phyloP scores from a whole-genome alignment of 2,329 filamentous ascomycete species.

The Talaromyces sp. region DNA sequence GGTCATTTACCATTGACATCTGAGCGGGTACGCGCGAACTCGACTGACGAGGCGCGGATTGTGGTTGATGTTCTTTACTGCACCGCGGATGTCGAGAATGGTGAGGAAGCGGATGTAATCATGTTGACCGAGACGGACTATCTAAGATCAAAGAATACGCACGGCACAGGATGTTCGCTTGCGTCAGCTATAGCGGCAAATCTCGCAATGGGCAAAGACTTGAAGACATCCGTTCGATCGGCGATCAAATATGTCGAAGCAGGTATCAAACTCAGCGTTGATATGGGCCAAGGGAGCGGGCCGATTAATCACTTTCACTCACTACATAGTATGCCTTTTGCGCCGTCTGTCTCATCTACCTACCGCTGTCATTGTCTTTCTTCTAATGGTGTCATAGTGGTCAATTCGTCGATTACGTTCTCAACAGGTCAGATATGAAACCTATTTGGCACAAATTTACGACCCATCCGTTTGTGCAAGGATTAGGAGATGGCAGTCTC shows the following conservation, averaged over 20 bases:
- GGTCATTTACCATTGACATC: conserved; percentile 77
- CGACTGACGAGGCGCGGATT: conserved; percentile 57
- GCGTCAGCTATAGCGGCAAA: conserved; percentile 70
- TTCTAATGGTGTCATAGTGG: conserved; percentile 48
- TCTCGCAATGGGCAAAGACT: conserved; percentile 49
- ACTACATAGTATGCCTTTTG: conserved; percentile 57
- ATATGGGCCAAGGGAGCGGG: conserved; percentile 57
- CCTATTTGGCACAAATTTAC: conserved; percentile 71
- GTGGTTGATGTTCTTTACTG: conserved; percentile 72
- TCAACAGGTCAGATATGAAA: conserved; percentile 70
- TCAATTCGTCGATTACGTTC: conserved; percentile 76
- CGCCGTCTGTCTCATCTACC: conserved; percentile 42
- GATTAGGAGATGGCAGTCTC: conserved; percentile 70
- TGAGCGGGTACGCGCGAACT: conserved; percentile 57
- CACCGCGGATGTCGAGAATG: conserved; percentile 41
- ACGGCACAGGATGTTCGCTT: conserved; percentile 91
- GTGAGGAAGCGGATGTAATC: conserved; percentile 48
- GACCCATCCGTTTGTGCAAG: conserved; percentile 76
- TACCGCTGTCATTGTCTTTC: not conserved
- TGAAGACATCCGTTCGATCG: conserved; percentile 50
- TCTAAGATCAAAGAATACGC: conserved; percentile 72
- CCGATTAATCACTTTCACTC: conserved; percentile 68
- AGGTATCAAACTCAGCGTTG: conserved; percentile 55
- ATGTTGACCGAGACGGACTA: conserved; percentile 67
- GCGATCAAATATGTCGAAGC: conserved; percentile 60